These are phyloP conservation scores for Hanseniaspora singularis DNA, from an alignment of 805 yeast genomes.

Conservation along the genomic window DNA sequence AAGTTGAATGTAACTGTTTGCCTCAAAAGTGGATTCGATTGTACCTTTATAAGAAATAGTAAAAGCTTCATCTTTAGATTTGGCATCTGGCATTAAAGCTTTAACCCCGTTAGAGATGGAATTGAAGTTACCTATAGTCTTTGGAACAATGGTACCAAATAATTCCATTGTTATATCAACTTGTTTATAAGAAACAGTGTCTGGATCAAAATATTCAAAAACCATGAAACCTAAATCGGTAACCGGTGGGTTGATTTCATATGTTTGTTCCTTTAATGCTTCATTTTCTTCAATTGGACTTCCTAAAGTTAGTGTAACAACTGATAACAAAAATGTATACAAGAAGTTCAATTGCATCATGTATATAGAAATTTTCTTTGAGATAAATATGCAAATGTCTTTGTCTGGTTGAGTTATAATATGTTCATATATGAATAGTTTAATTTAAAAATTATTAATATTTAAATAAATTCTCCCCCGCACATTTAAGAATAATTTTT, in stretches of 20 bases:
- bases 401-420: too few relatives aligned
- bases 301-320: background rate
- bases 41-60: constrained; percentile 42
- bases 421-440: too few relatives aligned
- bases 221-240: constrained; percentile 23
- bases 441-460: too few relatives aligned
- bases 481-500: too few relatives aligned
- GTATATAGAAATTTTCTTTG: too few relatives aligned
- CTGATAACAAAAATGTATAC: too few relatives aligned
- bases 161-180: constrained; percentile 43
- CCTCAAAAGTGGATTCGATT: constrained; percentile 61
- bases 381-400: too few relatives aligned
- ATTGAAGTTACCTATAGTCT: constrained; percentile 49
- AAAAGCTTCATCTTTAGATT: constrained; percentile 21
- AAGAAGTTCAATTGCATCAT: too few relatives aligned
- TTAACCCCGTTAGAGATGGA: constrained; percentile 36
- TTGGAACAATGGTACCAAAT: constrained; percentile 55
- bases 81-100: constrained; percentile 25
- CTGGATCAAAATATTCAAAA: constrained; percentile 23
- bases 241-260: constrained; percentile 30
- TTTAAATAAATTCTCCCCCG: too few relatives aligned
- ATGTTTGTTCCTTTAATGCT: constrained; percentile 12
- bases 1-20: constrained; percentile 72
- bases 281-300: constrained; percentile 5
- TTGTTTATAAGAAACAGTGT: constrained; percentile 14